Conservation (phyloP, 2,329 filamentous ascomycete species). For the Trichothecium sympodiale region DNA sequence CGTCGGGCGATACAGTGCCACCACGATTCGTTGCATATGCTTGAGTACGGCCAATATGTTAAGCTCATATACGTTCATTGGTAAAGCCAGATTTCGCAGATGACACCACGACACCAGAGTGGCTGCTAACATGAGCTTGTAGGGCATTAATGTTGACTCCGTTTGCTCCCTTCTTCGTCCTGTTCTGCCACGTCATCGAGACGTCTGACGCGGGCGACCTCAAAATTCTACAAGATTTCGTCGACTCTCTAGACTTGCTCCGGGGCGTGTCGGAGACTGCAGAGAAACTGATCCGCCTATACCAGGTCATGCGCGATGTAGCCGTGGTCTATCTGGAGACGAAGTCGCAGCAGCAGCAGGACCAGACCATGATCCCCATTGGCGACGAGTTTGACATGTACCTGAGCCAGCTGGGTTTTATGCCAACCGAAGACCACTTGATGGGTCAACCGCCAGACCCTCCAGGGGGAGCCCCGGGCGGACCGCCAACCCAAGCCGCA, state of each 20-base stretch:
- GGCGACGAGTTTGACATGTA: slow-evolving; percentile 55
- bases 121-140: neutral
- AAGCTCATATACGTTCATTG: slow-evolving; percentile 40
- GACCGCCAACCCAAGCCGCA: slow-evolving; percentile 36
- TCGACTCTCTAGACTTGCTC: slow-evolving; percentile 39
- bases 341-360: slow-evolving; percentile 36
- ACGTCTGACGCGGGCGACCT: slow-evolving; percentile 42
- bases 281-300: slow-evolving; percentile 50
- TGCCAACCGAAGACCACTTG: slow-evolving; percentile 27
- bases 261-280: slow-evolving; percentile 45
- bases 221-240: slow-evolving; percentile 42
- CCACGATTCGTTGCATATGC: slow-evolving; percentile 30
- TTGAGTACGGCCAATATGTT: slow-evolving; percentile 27
- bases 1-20: slow-evolving; percentile 36
- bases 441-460: slow-evolving; percentile 9
- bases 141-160: slow-evolving; percentile 46
- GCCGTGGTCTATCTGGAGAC: slow-evolving; percentile 52
- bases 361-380: slow-evolving; percentile 35
- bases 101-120: neutral
- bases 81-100: slow-evolving; percentile 15
- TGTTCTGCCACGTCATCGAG: slow-evolving; percentile 48
- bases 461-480: slow-evolving; percentile 13
- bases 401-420: slow-evolving; percentile 51
- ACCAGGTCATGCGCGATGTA: slow-evolving; percentile 49
- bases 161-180: slow-evolving; percentile 48